phyloP scores from a whole-genome alignment of 768 basidiomycete genomes.

The Coprinellus micaceus region DNA sequence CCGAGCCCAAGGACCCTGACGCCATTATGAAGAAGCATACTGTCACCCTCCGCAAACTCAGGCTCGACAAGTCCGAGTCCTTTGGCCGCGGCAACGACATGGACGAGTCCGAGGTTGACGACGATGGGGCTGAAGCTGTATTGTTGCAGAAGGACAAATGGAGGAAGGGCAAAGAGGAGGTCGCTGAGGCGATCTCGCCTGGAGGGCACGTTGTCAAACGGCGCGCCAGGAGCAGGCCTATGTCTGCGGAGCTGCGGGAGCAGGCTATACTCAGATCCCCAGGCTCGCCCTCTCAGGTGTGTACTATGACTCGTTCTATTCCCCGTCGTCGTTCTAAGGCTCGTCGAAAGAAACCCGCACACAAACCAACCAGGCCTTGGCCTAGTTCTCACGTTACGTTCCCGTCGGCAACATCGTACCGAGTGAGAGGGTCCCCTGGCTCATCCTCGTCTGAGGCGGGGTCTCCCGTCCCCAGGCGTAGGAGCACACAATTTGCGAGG shows the following conservation, averaged over 20 bases:
- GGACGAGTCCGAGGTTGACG: constrained; percentile 48
- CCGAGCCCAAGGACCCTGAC: constrained; percentile 55
- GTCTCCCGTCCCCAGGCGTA: constrained; percentile 54
- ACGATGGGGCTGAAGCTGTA: constrained; percentile 22
- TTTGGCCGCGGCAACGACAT: constrained; percentile 36
- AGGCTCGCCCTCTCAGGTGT: constrained; percentile 18
- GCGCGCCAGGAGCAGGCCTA: constrained; percentile 67
- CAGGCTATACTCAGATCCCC: constrained; percentile 38
- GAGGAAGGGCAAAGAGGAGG: constrained; percentile 49
- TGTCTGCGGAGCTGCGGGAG: constrained; percentile 63
- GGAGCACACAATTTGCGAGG: constrained; percentile 36
- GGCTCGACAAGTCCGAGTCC: constrained; percentile 50
- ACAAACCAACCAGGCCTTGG: constrained; percentile 21
- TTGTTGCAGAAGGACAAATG: constrained; percentile 3
- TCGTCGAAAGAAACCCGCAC: constrained; percentile 9
- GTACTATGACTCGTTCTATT: neutral
- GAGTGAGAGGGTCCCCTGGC: constrained; percentile 33
- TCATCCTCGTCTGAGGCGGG: constrained; percentile 47
- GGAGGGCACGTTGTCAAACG: constrained; percentile 75
- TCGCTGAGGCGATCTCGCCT: constrained; percentile 68
- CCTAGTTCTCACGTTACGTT: constrained; percentile 35
- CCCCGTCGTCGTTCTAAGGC: neutral
- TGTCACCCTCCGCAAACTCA: constrained; percentile 60
- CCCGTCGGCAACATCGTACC: constrained; percentile 39
- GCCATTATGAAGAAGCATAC: constrained; percentile 48